Evolutionary conservation across 139 green algal species (phyloP).

Genomic region (Protoeuglena noctilucae): DNA sequence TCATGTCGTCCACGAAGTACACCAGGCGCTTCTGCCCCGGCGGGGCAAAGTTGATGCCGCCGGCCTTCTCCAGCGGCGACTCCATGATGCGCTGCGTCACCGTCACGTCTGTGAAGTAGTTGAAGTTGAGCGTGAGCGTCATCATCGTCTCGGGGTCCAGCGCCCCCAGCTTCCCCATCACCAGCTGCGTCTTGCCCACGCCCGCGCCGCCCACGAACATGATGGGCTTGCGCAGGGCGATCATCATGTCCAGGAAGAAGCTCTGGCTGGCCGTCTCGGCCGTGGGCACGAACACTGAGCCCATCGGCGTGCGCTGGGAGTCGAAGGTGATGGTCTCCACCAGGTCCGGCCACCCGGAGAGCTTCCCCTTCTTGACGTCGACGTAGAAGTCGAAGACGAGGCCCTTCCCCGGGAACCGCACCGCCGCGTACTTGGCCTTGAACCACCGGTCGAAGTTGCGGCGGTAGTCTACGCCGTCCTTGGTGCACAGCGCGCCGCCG

Average conservation of each 20-base stretch:
- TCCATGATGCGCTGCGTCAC: constrained; percentile 63
- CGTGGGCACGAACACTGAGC: constrained; percentile 68
- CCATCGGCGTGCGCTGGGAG: constrained; percentile 33
- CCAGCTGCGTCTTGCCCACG: constrained; percentile 72
- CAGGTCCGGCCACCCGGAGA: constrained; percentile 65
- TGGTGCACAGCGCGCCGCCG: constrained; percentile 57
- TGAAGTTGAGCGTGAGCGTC: constrained; percentile 59
- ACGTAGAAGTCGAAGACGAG: constrained; percentile 77
- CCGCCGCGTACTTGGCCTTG: constrained; percentile 58
- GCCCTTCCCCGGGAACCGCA: constrained; percentile 69
- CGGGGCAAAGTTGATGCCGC: constrained; percentile 64
- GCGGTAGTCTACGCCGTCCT: constrained; percentile 78
- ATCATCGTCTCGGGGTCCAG: constrained; percentile 47
- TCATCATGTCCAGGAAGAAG: constrained; percentile 64
- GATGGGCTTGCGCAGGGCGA: constrained; percentile 64
- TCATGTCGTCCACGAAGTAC: constrained; percentile 83
- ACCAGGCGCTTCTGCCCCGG: constrained; percentile 67
- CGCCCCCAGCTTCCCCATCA: constrained; percentile 61
- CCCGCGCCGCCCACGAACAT: constrained; percentile 72
- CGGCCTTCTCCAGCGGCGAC: constrained; percentile 77
- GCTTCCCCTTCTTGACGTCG: constrained; percentile 68
- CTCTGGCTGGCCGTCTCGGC: constrained; percentile 59
- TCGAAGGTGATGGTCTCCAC: constrained; percentile 62
- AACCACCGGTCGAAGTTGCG: constrained; percentile 85
- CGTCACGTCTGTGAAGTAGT: constrained; percentile 68